Evolutionary conservation across 2,329 filamentous ascomycete genomes (phyloP).

Genomic region (Exophiala sp.): DNA sequence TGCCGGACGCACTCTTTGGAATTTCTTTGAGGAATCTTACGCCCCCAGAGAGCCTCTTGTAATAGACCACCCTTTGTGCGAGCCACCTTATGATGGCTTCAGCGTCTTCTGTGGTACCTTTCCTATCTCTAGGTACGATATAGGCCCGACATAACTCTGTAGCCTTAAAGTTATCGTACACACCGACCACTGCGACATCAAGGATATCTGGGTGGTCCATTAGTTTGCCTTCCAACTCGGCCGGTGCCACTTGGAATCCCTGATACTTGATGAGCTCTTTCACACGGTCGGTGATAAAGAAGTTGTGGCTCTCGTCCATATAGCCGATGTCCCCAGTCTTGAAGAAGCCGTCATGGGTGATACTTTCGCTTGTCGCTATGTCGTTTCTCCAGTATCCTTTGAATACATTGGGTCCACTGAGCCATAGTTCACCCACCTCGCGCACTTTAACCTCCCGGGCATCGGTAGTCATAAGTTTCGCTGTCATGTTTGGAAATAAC

Average conservation of each 20-base stretch:
- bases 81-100: constrained; percentile 34
- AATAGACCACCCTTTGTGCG: constrained; percentile 30
- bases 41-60: constrained; percentile 39
- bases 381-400: constrained; percentile 61
- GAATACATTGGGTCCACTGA: constrained; percentile 63
- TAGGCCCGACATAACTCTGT: constrained; percentile 46
- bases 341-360: constrained; percentile 70
- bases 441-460: constrained; percentile 59
- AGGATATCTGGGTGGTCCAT: constrained; percentile 41
- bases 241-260: constrained; percentile 49
- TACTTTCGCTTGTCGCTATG: constrained; percentile 52
- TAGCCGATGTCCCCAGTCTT: constrained; percentile 85
- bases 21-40: constrained; percentile 31
- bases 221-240: constrained; percentile 47
- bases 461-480: constrained; percentile 68
- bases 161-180: constrained; percentile 33
- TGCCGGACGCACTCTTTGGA: constrained; percentile 39
- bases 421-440: constrained; percentile 64
- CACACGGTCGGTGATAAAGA: constrained; percentile 84
- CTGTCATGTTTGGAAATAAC: constrained; percentile 73
- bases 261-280: constrained; percentile 58
- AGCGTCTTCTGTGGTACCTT: constrained; percentile 39
- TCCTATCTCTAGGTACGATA: constrained; percentile 46
- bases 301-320: constrained; percentile 70
- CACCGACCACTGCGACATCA: constrained; percentile 48